Conservation (phyloP, 1,139 yeast genomes). For the Groenewaldozyma sp. region DNA sequence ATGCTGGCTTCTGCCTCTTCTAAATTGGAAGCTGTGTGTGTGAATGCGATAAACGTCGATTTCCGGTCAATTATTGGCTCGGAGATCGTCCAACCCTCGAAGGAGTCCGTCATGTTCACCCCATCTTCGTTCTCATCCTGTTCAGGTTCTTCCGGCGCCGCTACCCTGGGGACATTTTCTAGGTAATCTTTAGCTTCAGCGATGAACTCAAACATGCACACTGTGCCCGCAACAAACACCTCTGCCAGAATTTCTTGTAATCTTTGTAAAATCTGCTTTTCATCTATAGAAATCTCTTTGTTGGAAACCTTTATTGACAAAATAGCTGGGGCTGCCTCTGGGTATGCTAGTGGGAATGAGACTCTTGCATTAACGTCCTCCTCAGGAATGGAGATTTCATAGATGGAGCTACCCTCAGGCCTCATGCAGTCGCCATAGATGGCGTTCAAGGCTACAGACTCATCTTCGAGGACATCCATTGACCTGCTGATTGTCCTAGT, state of each 20-base stretch:
- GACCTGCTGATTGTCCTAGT: too few species aligned
- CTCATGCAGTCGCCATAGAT: slow-evolving; percentile 63
- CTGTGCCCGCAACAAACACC: slow-evolving; percentile 50
- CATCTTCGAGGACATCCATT: slow-evolving; percentile 44
- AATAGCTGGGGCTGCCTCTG: slow-evolving; percentile 45
- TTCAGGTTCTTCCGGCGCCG: too few species aligned
- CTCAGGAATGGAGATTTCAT: slow-evolving; percentile 56
- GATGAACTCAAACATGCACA: slow-evolving; percentile 70
- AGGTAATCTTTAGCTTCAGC: slow-evolving; percentile 33
- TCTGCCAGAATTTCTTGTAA: slow-evolving; percentile 43
- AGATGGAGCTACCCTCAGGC: slow-evolving; percentile 35
- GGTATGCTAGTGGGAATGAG: slow-evolving; percentile 63
- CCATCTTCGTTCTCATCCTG: slow-evolving; percentile 8
- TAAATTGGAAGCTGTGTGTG: slow-evolving; percentile 49
- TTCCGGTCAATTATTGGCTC: slow-evolving; percentile 76
- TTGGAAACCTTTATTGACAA: slow-evolving; percentile 27
- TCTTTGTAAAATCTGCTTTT: slow-evolving; percentile 33
- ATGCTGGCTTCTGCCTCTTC: slow-evolving; percentile 54
- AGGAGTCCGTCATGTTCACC: slow-evolving; percentile 10
- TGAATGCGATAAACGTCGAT: slow-evolving; percentile 77
- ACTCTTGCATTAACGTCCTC: slow-evolving; percentile 49
- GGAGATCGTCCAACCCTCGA: slow-evolving; percentile 65
- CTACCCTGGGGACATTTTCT: slow-evolving; percentile 35
- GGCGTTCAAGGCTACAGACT: slow-evolving; percentile 74
- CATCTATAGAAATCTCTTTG: background rate